Percentiles rank a stretch among this genome's conserved stretches.
These are phyloP conservation scores for Pachyrhizus erosus DNA, from an alignment of 306 rosid species.

Conservation along the genomic window DNA sequence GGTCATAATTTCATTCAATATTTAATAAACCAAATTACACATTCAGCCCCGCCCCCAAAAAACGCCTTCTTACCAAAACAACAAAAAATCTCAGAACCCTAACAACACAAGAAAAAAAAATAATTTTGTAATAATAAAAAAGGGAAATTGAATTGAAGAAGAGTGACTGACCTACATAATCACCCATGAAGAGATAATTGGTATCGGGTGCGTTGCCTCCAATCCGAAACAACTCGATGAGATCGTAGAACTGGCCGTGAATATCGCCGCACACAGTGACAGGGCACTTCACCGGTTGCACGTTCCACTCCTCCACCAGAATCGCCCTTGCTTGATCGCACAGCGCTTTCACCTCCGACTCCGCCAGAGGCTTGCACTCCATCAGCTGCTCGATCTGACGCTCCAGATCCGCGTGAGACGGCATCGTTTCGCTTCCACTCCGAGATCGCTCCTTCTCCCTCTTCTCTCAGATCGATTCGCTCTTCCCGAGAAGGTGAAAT, in stretches of 20 bases:
- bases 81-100: background rate
- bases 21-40: background rate
- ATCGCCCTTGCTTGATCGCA: constrained; percentile 82
- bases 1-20: background rate
- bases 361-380: constrained; percentile 66
- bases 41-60: background rate
- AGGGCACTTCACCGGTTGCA: constrained; percentile 97
- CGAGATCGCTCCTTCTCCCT: constrained; percentile 6
- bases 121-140: no score
- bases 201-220: constrained; percentile 95
- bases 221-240: constrained; percentile 88
- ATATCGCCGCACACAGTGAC: constrained; percentile 97
- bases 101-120: background rate
- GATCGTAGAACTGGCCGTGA: constrained; percentile 98
- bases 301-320: constrained; percentile 98
- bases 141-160: background rate
- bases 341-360: constrained; percentile 62
- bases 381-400: constrained; percentile 72
- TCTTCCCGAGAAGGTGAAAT: constrained; percentile 11
- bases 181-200: constrained; percentile 98
- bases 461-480: constrained; percentile 38
- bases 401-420: constrained; percentile 73
- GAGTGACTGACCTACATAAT: constrained; percentile 80
- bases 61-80: constrained; percentile 5
- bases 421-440: constrained; percentile 49